A percentile compares a stretch with the other conserved stretches of the same genome.
Conservation (phyloP, 805 yeast genomes). For the Metschnikowia orientalis region DNA sequence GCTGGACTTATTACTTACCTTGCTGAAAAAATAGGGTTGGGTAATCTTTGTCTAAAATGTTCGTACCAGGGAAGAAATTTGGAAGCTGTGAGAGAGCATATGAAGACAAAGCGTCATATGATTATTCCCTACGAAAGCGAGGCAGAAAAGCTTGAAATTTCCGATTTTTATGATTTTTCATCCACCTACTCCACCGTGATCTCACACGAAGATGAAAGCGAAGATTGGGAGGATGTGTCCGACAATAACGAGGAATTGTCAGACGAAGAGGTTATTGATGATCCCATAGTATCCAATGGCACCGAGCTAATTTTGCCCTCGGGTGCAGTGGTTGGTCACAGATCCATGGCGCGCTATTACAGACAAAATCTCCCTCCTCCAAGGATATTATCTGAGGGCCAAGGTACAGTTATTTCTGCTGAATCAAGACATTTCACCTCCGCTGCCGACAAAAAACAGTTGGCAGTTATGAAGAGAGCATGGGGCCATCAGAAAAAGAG, state of each 20-base stretch:
- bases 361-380: slow-evolving; percentile 44
- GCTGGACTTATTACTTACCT: slow-evolving; percentile 71
- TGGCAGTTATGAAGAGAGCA: slow-evolving; percentile 48
- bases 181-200: slow-evolving; percentile 46
- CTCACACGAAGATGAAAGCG: slow-evolving; percentile 11
- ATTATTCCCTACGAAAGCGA: slow-evolving; percentile 81
- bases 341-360: slow-evolving; percentile 40
- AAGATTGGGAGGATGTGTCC: slow-evolving; percentile 39
- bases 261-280: slow-evolving; percentile 25
- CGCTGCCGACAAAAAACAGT: slow-evolving; percentile 35
- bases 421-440: slow-evolving; percentile 49
- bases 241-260: slow-evolving; percentile 25
- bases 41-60: slow-evolving; percentile 81
- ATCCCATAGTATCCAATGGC: slow-evolving; percentile 33
- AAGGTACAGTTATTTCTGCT: slow-evolving; percentile 45
- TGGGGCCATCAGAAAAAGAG: slow-evolving; percentile 55
- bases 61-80: slow-evolving; percentile 76
- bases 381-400: slow-evolving; percentile 37
- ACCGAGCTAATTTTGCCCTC: slow-evolving; percentile 38
- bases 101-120: slow-evolving; percentile 81
- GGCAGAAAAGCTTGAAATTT: slow-evolving; percentile 69
- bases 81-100: slow-evolving; percentile 87
- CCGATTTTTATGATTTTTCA: slow-evolving; percentile 81
- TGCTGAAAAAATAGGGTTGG: slow-evolving; percentile 76
- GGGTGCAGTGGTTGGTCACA: slow-evolving; percentile 41